Evolutionary conservation across 306 rosid species (phyloP).

Genomic region (Acacia confusa): DNA sequence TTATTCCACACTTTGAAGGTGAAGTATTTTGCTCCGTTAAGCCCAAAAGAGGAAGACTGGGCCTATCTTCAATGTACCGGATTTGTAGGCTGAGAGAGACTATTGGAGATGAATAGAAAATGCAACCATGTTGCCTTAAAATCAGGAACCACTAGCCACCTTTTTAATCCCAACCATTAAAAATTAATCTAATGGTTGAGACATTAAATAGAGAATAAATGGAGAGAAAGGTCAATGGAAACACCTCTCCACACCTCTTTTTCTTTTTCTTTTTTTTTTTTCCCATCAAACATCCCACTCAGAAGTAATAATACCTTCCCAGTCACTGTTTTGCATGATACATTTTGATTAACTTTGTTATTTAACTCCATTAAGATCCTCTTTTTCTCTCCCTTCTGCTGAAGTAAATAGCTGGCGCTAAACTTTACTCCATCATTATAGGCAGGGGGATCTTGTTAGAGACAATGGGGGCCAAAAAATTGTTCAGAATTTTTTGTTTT

Average conservation of each 20-base stretch:
- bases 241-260: too few relatives aligned
- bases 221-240: too few relatives aligned
- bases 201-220: too few relatives aligned
- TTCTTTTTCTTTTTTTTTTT: too few relatives aligned
- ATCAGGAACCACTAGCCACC: background rate
- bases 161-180: too few relatives aligned
- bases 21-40: background rate
- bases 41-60: background rate
- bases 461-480: too few relatives aligned
- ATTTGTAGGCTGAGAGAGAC: background rate
- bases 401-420: background rate
- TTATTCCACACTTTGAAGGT: background rate
- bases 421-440: background rate
- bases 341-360: background rate
- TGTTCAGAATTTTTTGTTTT: too few relatives aligned
- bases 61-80: background rate
- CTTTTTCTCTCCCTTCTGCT: background rate
- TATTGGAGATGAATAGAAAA: background rate
- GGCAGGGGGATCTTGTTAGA: too few relatives aligned
- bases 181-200: too few relatives aligned
- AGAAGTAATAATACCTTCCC: too few relatives aligned
- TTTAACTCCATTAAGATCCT: background rate
- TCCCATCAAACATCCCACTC: background rate
- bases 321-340: background rate
- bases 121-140: background rate